Conservation (phyloP, 148 eudicot genomes). For the Rhododendron henanense region DNA sequence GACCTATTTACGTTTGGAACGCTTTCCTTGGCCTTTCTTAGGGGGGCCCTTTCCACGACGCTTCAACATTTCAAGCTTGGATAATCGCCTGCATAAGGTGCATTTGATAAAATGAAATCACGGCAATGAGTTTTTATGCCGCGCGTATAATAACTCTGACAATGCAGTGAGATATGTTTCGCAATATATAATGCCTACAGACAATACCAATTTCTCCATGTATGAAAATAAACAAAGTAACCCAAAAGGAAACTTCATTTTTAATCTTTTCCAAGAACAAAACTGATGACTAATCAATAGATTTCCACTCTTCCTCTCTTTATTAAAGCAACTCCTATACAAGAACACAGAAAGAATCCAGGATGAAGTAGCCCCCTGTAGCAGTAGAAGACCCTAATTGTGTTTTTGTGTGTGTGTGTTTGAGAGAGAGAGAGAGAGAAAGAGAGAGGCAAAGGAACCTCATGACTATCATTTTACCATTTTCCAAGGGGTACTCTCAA, state of each 20-base stretch:
- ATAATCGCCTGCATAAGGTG: constrained; percentile 45
- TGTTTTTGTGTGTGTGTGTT: background rate
- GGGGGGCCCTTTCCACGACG: constrained; percentile 89
- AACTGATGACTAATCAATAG: background rate
- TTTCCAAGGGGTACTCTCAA: background rate
- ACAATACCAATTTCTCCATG: background rate
- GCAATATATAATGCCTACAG: background rate
- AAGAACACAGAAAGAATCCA: background rate
- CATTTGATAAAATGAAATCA: background rate
- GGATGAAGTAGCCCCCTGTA: background rate
- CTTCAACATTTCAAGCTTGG: constrained; percentile 77
- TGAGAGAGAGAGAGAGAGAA: background rate
- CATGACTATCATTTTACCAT: background rate
- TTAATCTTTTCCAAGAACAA: background rate
- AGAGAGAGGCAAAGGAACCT: background rate
- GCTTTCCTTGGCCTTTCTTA: constrained; percentile 91
- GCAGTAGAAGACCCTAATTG: background rate
- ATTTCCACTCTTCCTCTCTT: background rate
- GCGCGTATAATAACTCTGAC: background rate
- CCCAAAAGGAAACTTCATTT: background rate
- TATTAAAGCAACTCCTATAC: background rate
- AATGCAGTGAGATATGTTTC: background rate
- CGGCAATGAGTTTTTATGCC: background rate
- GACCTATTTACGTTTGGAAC: constrained; percentile 62
- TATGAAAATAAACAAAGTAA: background rate